A percentile compares a stretch with the other conserved stretches of the same genome.
Evolutionary conservation across 441 rosid genomes (phyloP).

Genomic region (Biscutella laevigata): DNA sequence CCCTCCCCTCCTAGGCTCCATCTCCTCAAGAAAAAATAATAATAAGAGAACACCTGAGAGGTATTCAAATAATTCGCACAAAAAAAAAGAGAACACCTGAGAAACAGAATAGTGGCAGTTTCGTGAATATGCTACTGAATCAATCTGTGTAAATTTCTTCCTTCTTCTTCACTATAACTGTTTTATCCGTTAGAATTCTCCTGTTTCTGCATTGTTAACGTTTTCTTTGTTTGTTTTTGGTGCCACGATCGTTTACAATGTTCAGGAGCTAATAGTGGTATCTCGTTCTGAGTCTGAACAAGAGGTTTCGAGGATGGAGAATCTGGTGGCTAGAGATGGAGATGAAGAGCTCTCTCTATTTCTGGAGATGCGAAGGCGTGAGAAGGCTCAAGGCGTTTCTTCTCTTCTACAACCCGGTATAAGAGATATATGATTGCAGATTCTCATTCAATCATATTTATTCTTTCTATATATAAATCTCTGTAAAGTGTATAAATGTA

Average conservation of each 20-base stretch:
- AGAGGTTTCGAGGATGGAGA: constrained; percentile 12
- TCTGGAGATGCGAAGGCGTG: constrained; percentile 65
- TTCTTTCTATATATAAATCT: too few relatives aligned
- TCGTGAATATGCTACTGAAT: constrained; percentile 14
- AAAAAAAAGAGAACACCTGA: too few relatives aligned
- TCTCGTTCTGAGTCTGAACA: not conserved
- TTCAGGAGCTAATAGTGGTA: not conserved
- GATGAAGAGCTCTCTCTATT: constrained; percentile 68
- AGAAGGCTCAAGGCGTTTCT: constrained; percentile 40
- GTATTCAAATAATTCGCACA: too few relatives aligned
- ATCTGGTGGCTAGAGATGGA: constrained; percentile 43
- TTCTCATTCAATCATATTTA: too few relatives aligned
- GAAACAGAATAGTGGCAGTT: constrained; percentile 15
- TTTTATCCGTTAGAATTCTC: not conserved
- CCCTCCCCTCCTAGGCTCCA: constrained; percentile 20
- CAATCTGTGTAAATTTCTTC: constrained; percentile 8
- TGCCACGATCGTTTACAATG: not conserved
- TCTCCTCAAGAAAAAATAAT: constrained; percentile 7
- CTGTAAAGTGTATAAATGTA: too few relatives aligned
- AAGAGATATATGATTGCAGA: too few relatives aligned
- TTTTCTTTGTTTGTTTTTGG: not conserved
- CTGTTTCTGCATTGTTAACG: not conserved
- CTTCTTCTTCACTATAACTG: not conserved
- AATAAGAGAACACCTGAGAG: not conserved
- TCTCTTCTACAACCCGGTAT: constrained; percentile 28